These are phyloP conservation scores for Xanthoconium separans DNA, from an alignment of 1,284 basidiomycete species.

Conservation along the genomic window DNA sequence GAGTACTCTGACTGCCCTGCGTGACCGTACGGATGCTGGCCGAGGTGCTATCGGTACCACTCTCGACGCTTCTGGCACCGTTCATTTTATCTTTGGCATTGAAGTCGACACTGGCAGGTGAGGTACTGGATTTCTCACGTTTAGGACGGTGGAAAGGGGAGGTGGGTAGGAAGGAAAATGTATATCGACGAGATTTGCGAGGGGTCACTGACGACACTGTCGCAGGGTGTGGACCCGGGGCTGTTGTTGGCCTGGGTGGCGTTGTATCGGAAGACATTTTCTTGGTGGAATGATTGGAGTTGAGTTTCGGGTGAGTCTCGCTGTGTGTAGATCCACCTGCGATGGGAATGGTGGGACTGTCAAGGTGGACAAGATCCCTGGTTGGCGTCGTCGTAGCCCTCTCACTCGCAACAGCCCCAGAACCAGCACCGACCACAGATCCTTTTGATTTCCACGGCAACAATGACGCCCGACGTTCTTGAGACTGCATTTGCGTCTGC, in stretches of 20 bases:
- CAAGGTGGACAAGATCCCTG: not conserved
- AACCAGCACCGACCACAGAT: not conserved
- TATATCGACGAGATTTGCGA: slow-evolving; percentile 21
- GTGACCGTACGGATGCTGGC: slow-evolving; percentile 26
- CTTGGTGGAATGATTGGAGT: not conserved
- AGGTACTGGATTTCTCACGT: slow-evolving; percentile 15
- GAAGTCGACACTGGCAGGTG: not conserved
- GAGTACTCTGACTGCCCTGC: slow-evolving; percentile 24
- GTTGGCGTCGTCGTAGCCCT: not conserved
- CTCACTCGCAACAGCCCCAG: not conserved
- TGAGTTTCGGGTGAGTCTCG: not conserved
- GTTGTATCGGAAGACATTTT: not conserved
- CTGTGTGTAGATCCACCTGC: not conserved
- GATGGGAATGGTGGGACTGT: not conserved
- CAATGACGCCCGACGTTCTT: slow-evolving; percentile 20
- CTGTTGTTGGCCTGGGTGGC: not conserved
- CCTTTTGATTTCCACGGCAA: slow-evolving; percentile 25
- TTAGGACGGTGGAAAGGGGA: slow-evolving; percentile 19
- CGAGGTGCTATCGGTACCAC: slow-evolving; percentile 22
- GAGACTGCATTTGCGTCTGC: not conserved
- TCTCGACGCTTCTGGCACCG: slow-evolving; percentile 5
- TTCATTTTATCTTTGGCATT: not conserved
- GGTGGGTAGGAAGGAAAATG: slow-evolving; percentile 29
- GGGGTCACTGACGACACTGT: not conserved
- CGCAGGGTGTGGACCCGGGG: not conserved